These are phyloP conservation scores for Mortierella polycephala DNA, from an alignment of 371 early-diverging fungal species.

Conservation along the genomic window DNA sequence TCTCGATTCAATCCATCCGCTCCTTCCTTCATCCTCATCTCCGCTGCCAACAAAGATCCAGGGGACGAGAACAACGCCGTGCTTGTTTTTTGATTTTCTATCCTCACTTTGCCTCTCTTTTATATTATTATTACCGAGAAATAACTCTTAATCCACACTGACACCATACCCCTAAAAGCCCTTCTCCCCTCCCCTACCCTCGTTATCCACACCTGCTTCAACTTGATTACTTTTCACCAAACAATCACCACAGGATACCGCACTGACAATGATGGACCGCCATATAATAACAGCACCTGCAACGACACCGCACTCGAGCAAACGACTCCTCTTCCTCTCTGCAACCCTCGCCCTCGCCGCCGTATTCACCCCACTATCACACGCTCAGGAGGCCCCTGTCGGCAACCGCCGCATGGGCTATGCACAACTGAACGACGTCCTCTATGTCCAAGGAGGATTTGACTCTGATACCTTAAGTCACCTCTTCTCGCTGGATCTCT, in stretches of 20 bases:
- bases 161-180: too few species aligned
- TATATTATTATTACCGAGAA: too few species aligned
- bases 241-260: not conserved
- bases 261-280: not conserved
- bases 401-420: constrained; percentile 34
- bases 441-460: constrained; percentile 42
- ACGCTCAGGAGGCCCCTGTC: constrained; percentile 16
- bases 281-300: not conserved
- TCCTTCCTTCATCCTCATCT: not conserved
- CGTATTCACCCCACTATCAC: not conserved
- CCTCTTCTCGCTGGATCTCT: constrained; percentile 30
- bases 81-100: not conserved
- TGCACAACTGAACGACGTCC: constrained; percentile 15
- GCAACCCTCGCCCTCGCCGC: not conserved
- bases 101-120: too few species aligned
- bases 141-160: too few species aligned
- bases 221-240: too few species aligned
- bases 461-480: constrained; percentile 7
- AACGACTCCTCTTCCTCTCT: not conserved
- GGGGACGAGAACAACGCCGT: too few species aligned
- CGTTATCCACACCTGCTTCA: too few species aligned
- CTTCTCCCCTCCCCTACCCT: too few species aligned
- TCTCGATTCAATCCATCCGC: not conserved
- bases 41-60: too few species aligned
- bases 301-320: not conserved